Percentiles rank a stretch among this genome's conserved stretches.
Evolutionary conservation across 2,329 filamentous ascomycete genomes (phyloP).

Genomic region (Elsinoe necatrix): DNA sequence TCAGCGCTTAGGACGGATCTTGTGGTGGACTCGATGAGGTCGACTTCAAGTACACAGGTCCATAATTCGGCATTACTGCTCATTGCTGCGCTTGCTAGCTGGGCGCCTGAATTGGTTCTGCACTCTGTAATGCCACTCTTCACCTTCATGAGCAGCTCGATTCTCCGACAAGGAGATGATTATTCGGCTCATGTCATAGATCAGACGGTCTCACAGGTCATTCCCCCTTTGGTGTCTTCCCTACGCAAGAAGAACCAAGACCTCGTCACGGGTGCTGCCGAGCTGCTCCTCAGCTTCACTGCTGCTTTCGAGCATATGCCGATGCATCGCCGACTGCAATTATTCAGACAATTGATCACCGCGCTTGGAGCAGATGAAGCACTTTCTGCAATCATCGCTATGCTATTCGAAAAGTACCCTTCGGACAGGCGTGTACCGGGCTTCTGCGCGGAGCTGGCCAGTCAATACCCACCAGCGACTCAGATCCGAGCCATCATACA

Average conservation of each 20-base stretch:
- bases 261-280: slow-evolving; percentile 71
- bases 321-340: slow-evolving; percentile 66
- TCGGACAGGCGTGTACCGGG: slow-evolving; percentile 62
- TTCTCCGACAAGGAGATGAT: slow-evolving; percentile 87
- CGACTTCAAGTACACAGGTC: slow-evolving; percentile 82
- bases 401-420: slow-evolving; percentile 84
- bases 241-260: slow-evolving; percentile 70
- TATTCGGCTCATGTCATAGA: slow-evolving; percentile 95
- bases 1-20: slow-evolving; percentile 79
- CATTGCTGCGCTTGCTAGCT: slow-evolving; percentile 75
- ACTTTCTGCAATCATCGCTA: slow-evolving; percentile 75
- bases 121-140: slow-evolving; percentile 99
- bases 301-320: slow-evolving; percentile 96
- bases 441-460: slow-evolving; percentile 69
- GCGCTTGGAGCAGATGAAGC: slow-evolving; percentile 82
- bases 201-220: slow-evolving; percentile 84
- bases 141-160: slow-evolving; percentile 91
- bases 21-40: slow-evolving; percentile 88
- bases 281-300: slow-evolving; percentile 90
- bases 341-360: slow-evolving; percentile 78
- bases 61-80: slow-evolving; percentile 86
- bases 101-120: slow-evolving; percentile 81
- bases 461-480: slow-evolving; percentile 62
- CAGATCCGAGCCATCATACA: slow-evolving; percentile 67
- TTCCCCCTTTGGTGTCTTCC: slow-evolving; percentile 81